Conservation (phyloP, 176 grass and related monocot species). For the Musa acuminata region DNA sequence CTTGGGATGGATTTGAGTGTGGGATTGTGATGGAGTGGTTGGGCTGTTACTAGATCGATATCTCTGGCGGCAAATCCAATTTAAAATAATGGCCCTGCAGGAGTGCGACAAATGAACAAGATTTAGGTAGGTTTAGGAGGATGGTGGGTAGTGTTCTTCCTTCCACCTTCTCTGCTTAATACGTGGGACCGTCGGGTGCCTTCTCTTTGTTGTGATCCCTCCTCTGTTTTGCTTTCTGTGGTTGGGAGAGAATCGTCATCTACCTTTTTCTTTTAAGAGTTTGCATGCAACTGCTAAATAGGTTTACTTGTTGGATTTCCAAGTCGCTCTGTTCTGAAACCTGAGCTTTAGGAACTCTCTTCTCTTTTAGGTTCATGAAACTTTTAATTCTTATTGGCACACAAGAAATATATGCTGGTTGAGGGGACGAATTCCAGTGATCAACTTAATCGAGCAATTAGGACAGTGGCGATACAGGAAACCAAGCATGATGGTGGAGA, state of each 20-base stretch:
- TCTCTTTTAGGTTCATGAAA: too few relatives aligned
- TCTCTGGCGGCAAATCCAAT: too few relatives aligned
- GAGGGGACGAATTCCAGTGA: neutral
- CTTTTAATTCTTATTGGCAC: too few relatives aligned
- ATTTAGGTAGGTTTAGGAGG: constrained; percentile 56
- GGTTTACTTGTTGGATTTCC: neutral
- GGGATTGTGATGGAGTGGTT: too few relatives aligned
- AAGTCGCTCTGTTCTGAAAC: neutral
- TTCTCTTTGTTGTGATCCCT: neutral
- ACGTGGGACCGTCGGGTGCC: neutral
- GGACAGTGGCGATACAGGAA: too few relatives aligned
- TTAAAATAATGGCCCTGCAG: neutral
- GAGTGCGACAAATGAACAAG: constrained; percentile 62
- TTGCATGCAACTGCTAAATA: too few relatives aligned
- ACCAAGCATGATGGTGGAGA: constrained; percentile 29
- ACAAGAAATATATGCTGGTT: too few relatives aligned
- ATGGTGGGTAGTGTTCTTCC: neutral
- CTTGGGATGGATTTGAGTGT: too few relatives aligned
- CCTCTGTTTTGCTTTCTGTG: constrained; percentile 21
- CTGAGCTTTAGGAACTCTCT: neutral
- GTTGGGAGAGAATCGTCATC: neutral
- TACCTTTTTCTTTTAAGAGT: neutral
- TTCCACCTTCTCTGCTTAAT: too few relatives aligned
- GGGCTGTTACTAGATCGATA: too few relatives aligned
- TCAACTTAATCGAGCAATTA: neutral